Evolutionary conservation across 1,139 yeast species (phyloP).

Genomic region (Geotrichum siamense): DNA sequence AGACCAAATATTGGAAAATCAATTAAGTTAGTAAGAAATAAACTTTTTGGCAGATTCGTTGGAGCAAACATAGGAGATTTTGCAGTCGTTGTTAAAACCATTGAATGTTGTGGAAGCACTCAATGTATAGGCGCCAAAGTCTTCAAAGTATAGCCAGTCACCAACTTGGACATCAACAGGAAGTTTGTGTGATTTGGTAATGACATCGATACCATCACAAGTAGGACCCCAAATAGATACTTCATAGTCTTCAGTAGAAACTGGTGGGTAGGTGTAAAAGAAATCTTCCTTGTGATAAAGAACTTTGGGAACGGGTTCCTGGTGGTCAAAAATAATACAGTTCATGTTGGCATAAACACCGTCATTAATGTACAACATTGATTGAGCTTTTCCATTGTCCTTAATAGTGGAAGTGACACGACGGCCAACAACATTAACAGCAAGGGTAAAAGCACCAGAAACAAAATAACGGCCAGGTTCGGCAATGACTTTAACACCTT

Average conservation of each 20-base stretch:
- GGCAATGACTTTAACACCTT: constrained; percentile 58
- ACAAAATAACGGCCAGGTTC: constrained; percentile 94
- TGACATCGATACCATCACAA: constrained; percentile 92
- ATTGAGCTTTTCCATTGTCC: constrained; percentile 28
- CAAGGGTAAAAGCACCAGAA: constrained; percentile 79
- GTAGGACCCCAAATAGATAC: constrained; percentile 96
- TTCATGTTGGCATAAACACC: constrained; percentile 95
- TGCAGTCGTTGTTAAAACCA: constrained; percentile 65
- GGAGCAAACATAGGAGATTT: constrained; percentile 55
- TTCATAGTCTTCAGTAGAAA: constrained; percentile 22
- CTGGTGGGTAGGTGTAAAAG: constrained; percentile 26
- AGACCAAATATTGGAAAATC: no score
- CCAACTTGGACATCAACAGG: constrained; percentile 65
- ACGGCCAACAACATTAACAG: constrained; percentile 76
- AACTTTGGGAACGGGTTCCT: constrained; percentile 62
- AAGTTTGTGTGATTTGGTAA: constrained; percentile 48
- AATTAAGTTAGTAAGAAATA: not conserved
- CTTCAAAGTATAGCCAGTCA: constrained; percentile 84
- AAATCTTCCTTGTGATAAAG: constrained; percentile 47
- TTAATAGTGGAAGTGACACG: constrained; percentile 40
- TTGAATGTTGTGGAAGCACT: constrained; percentile 84
- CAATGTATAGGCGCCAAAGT: constrained; percentile 89
- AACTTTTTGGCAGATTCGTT: constrained; percentile 22
- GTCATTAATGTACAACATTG: constrained; percentile 76
- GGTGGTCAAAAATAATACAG: constrained; percentile 90